Percentiles rank a stretch among this genome's conserved stretches.
phyloP scores from a whole-genome alignment of 164 flowering plant genomes.

The Umbilicus rupestris region DNA sequence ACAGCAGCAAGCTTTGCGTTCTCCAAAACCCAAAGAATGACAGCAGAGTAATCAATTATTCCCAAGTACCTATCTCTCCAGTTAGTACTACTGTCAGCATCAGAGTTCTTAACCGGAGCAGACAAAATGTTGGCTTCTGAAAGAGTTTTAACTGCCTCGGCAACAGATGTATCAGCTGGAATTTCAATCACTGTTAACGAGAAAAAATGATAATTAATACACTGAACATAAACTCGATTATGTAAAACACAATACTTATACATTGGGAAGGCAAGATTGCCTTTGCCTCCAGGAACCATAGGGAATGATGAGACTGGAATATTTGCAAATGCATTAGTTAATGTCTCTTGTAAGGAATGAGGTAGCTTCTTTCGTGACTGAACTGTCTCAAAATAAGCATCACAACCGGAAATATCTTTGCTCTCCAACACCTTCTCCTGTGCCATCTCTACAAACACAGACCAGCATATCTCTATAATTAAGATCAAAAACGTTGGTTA shows the following conservation, averaged over 20 bases:
- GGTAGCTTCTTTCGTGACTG: slow-evolving; percentile 81
- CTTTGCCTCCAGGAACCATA: slow-evolving; percentile 67
- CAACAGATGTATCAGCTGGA: slow-evolving; percentile 52
- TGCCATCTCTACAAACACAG: slow-evolving; percentile 20
- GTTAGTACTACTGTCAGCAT: slow-evolving; percentile 30
- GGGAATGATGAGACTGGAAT: slow-evolving; percentile 85
- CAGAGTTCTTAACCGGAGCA: slow-evolving; percentile 72
- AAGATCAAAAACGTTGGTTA: not conserved
- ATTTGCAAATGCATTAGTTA: slow-evolving; percentile 58
- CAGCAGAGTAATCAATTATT: slow-evolving; percentile 69
- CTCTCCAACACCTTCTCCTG: slow-evolving; percentile 15
- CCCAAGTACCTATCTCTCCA: slow-evolving; percentile 83
- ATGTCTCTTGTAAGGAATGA: slow-evolving; percentile 43
- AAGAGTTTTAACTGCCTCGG: slow-evolving; percentile 61
- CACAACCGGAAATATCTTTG: slow-evolving; percentile 34
- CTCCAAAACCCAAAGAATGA: slow-evolving; percentile 81
- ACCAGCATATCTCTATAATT: not conserved
- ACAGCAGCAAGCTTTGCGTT: slow-evolving; percentile 81
- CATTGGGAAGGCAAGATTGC: slow-evolving; percentile 17
- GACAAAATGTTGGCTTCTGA: slow-evolving; percentile 69
- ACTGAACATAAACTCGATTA: not conserved
- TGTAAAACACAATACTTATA: not conserved
- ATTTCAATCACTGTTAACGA: slow-evolving; percentile 66
- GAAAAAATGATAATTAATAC: not conserved
- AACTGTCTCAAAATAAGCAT: slow-evolving; percentile 63